Base-by-base conservation (phyloP, 1,284 basidiomycete genomes). In the Leccinum pachyderme region DNA sequence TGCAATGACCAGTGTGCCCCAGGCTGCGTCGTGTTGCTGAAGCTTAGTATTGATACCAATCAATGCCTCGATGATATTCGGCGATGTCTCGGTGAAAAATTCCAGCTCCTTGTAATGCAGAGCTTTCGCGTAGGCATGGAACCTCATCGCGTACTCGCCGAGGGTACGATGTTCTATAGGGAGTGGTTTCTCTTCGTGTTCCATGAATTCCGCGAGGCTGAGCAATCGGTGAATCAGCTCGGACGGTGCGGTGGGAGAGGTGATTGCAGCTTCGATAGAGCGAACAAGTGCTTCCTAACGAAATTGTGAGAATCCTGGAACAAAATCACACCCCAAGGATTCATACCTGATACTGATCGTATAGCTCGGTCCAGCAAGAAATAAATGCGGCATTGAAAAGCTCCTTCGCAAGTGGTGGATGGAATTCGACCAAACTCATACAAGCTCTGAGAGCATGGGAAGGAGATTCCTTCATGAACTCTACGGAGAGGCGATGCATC, bases 121-220 rank as follows among this genome's bases (percentile, higher is more conserved):
- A 0, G 97, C 96, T 71, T 99, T 99, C 12, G 97, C 97, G 65
- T 96, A 98, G 1, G 95, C 95, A 72, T 95, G 91, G 73, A 93
- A 95, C 62, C 91, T 91, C 75, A 93, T 86, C 0, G 97, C 92
- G 67, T 96, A 94, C 70, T 96, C 93, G 51, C 97, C 97, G 5
- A 99, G 83, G 12, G 92, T 91, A 50, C 92, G 86, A 61, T 96
- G 89, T 64, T 98, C 94, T 62, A 99, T 98, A 0, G 95, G 94
- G 2, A 99, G 78, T 1, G 93, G 84, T 70, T 98, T 98, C 72
- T 99, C 97, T 72, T 99, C 96, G 66, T 98, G 97, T 73, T 99
- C 97, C 93, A 99, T 98, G 71, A 99, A 99, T 72, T 99, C 97
- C 7, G 95, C 95, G n/a, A 99, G 80, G 71, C 95, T 95, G 58